phyloP scores from a whole-genome alignment of 169 alveolate genomes.

The Plasmodium berghei region DNA sequence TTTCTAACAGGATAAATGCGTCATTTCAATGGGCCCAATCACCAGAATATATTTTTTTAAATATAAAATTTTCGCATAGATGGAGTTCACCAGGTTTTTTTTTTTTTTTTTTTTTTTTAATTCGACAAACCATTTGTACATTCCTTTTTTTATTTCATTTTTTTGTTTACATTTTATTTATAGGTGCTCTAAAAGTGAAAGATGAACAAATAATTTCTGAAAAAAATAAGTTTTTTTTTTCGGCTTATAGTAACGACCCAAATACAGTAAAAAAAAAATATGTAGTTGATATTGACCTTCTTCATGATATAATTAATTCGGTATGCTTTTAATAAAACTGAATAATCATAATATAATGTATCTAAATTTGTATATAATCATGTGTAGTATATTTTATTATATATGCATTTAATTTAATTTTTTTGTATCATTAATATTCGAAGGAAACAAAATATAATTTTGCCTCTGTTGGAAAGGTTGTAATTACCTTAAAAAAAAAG shows the following conservation, averaged over 20 bases:
- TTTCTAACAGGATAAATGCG: conserved; percentile 88
- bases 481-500: conserved; percentile 88
- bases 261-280: conserved; percentile 87
- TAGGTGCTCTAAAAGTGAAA: conserved; percentile 90
- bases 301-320: conserved; percentile 83
- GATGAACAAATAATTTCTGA: conserved; percentile 82
- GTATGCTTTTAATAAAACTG: conserved; percentile 14
- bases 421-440: background rate
- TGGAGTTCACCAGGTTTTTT: conserved; percentile 94
- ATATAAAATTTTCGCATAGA: conserved; percentile 95
- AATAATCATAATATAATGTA: conserved; percentile 1
- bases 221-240: conserved; percentile 81
- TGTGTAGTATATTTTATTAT: background rate
- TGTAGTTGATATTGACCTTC: conserved; percentile 84
- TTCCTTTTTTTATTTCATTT: conserved; percentile 29
- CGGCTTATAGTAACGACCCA: conserved; percentile 90
- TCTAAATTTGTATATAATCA: background rate
- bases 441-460: conserved; percentile 88
- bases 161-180: background rate
- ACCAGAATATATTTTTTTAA: conserved; percentile 89
- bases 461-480: conserved; percentile 91
- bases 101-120: background rate
- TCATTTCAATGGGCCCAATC: conserved; percentile 98
- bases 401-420: background rate
- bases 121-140: background rate